Evolutionary conservation across 108 stramenopile genomes (phyloP), one percentile per base, ranked within the genome.

Genomic region (Stephanodiscus minutulus): DNA sequence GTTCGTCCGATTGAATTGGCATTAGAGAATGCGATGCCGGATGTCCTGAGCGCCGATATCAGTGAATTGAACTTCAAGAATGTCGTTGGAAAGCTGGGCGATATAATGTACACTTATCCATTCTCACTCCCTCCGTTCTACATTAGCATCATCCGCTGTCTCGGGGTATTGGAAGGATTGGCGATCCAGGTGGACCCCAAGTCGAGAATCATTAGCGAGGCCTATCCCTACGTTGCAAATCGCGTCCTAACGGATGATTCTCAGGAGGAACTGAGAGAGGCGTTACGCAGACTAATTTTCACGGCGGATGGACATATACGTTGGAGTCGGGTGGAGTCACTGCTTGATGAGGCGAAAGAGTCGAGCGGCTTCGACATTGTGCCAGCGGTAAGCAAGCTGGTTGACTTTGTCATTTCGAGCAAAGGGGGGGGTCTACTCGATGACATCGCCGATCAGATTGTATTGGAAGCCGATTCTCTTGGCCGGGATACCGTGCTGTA

Each of bases 61-160:
- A 84, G 82, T 28, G 97, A 98, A 72, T 77, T 98, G 54, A 98
- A 98, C 77, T 95, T 98, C 79, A 97, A 96, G 82, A 97, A 97
- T 82, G 94, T 98, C 18, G 84, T 97, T 62, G 90, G 88, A 66
- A 91, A 96, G 66, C 87, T 98, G 28, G 97, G 97, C 13, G 97
- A 98, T 61, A 96, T 98, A 68, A 92, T 98, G 88, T 98, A 98
- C 83, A 96, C 86, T 0, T 98, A 90, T 83, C 97, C 97, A 39
- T 98, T 98, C 77, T 88, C 88, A 1, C 73, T 98, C 21, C 97
- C 97, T 53, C 97, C 97, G 18, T 98, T 97, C 72, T 98, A 98
- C 84, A 97, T 97, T 67, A 89, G 96, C 55, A 98, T 98, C 64
- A 98, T 98, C 73, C 91, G 97, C 12, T 98, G 97, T 71, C 75